Base-by-base conservation (phyloP, 208 protist species). In the Trypanosoma lewisi region DNA sequence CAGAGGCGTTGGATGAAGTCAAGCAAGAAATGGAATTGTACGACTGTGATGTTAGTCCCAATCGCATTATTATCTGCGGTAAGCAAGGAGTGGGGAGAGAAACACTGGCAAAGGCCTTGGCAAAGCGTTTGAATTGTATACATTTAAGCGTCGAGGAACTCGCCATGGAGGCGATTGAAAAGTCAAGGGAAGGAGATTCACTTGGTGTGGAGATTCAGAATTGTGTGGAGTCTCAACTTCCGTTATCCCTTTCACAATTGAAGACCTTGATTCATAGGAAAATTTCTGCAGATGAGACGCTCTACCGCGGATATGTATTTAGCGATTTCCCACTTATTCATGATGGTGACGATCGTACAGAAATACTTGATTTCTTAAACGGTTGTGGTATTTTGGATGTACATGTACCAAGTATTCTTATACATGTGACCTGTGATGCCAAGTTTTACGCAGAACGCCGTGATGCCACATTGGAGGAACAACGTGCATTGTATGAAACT, bases 251-350 rank as follows among this genome's bases (percentile, higher is more conserved):
- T n/a, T 48, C 52, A n/a, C 9, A 82, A 39, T 79, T 91, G 60
- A 73, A 73, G 5, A 57, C 53, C 12, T 68, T 96, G 21, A 41
- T 96, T 27, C 72, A 63, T 4, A 57, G 67, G 25, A 80, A 75
- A 53, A 52, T 93, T 39, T 23, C n/a, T 2, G 23, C 49, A 4
- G 52, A 73, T 19, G 63, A 74, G 7, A 70, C 52, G 25, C 31
- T 66, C 23, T 83, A 89, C 67, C 74, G 78, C 39, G 90, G 90
- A 54, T 96, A 87, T 73, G 85, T 96, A 25, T 80, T 94, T 34
- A 91, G 85, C 54, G 87, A 96, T 56, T 76, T 58, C 31, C 68
- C 45, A 12, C 5, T 33, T 28, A 2, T 67, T 69, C 56, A 36
- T 59, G 37, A 33, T 31, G 31, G 56, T 0, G 62, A 73, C 2